phyloP scores from a whole-genome alignment of 306 rosid genomes.

The Fragaria ananassa region DNA sequence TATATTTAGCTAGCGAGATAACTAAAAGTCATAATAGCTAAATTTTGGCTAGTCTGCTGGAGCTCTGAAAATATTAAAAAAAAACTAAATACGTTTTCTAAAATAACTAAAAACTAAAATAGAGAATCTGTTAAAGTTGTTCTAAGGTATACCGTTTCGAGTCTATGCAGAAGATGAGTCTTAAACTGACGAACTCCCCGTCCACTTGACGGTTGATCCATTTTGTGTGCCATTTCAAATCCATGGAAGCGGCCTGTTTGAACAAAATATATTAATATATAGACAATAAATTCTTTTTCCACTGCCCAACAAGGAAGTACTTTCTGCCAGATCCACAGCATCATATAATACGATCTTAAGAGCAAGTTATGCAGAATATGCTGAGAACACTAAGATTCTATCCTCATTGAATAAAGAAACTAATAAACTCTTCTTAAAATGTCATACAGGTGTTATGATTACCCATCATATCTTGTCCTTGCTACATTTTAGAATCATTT shows the following conservation, averaged over 20 bases:
- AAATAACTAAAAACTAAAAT: too few species aligned
- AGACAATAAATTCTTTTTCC: conserved; percentile 1
- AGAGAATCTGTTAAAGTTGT: too few species aligned
- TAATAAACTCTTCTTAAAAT: background rate
- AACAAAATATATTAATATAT: conserved; percentile 21
- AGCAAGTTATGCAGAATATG: background rate
- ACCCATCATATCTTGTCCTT: background rate
- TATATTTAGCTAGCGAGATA: too few species aligned
- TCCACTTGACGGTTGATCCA: conserved; percentile 81
- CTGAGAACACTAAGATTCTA: background rate
- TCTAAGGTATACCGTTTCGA: conserved; percentile 52
- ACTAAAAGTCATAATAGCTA: too few species aligned
- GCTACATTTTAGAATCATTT: background rate
- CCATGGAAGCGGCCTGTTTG: conserved; percentile 89
- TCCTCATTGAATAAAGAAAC: background rate
- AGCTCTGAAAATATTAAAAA: too few species aligned
- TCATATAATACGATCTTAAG: background rate
- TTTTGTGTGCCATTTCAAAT: conserved; percentile 69
- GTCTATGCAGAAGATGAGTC: conserved; percentile 75
- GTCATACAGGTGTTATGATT: background rate
- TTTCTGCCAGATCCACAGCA: background rate
- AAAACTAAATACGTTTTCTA: too few species aligned
- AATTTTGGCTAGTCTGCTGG: too few species aligned
- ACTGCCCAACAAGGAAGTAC: conserved; percentile 2
- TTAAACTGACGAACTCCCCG: conserved; percentile 98